Evolutionary conservation across 2,329 filamentous ascomycete species (phyloP).

Genomic region (Epichloe uncinata): DNA sequence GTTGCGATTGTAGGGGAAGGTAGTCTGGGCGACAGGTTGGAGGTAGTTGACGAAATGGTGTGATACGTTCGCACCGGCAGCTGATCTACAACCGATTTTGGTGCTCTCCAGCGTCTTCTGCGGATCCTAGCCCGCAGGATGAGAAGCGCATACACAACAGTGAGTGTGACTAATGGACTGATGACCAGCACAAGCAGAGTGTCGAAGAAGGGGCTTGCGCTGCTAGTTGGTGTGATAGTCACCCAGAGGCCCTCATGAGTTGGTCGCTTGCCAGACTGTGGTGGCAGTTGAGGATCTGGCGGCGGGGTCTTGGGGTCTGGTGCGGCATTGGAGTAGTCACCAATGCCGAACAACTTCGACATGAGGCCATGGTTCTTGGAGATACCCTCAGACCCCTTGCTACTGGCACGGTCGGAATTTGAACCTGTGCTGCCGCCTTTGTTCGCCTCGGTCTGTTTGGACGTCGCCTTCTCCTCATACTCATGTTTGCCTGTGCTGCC

Average conservation of each 20-base stretch:
- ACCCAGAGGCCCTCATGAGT: slow-evolving; percentile 73
- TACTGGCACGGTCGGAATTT: background rate
- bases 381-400: slow-evolving; percentile 19
- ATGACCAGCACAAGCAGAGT: slow-evolving; percentile 93
- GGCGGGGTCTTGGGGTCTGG: slow-evolving; percentile 10
- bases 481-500: slow-evolving; percentile 6
- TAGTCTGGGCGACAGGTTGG: slow-evolving; percentile 38
- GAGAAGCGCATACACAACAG: slow-evolving; percentile 80
- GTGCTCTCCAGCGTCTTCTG: slow-evolving; percentile 85
- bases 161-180: slow-evolving; percentile 82
- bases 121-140: slow-evolving; percentile 80
- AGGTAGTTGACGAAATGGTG: slow-evolving; percentile 52
- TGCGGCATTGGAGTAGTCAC: slow-evolving; percentile 20
- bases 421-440: slow-evolving; percentile 1
- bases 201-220: slow-evolving; percentile 87
- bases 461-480: slow-evolving; percentile 1
- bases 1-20: slow-evolving; percentile 53
- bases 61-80: slow-evolving; percentile 94
- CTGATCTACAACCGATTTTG: slow-evolving; percentile 87
- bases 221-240: slow-evolving; percentile 84
- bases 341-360: slow-evolving; percentile 37
- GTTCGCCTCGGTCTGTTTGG: background rate
- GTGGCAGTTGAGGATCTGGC: slow-evolving; percentile 4
- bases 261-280: slow-evolving; percentile 3
- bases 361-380: slow-evolving; percentile 26